Conservation (phyloP, 768 basidiomycete genomes). For the Suillus luteus region DNA sequence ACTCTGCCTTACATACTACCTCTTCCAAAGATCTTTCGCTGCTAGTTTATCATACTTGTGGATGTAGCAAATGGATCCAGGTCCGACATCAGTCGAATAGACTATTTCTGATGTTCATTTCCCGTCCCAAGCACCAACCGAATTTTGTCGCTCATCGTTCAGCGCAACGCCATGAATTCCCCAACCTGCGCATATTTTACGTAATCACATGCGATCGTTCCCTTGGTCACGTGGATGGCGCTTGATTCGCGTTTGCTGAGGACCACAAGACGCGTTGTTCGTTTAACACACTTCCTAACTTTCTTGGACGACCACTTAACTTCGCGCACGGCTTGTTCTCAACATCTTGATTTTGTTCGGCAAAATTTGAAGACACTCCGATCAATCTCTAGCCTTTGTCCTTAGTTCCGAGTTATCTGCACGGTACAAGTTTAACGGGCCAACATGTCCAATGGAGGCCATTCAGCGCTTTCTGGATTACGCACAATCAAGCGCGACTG, state of each 20-base stretch:
- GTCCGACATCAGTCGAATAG: not conserved
- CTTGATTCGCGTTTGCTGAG: not conserved
- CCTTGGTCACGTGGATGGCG: not conserved
- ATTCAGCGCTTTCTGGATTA: conserved; percentile 56
- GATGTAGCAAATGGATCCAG: not conserved
- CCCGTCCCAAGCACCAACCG: not conserved
- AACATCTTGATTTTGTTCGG: not conserved
- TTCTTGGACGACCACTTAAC: not conserved
- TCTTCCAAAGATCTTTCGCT: not conserved
- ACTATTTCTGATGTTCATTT: not conserved
- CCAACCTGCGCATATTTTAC: not conserved
- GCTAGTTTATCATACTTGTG: not conserved
- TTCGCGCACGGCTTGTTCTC: not conserved
- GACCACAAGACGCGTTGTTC: not conserved
- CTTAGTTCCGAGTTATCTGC: not conserved
- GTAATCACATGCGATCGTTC: not conserved
- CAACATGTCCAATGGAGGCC: conserved; percentile 31
- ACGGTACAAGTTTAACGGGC: not conserved
- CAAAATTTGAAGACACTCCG: not conserved
- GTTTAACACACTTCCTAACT: not conserved
- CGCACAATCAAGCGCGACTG: conserved; percentile 64
- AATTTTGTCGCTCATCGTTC: too few species aligned
- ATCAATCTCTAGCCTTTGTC: too few species aligned
- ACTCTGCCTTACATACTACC: conserved; percentile 35
- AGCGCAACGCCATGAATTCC: too few species aligned